phyloP scores from a whole-genome alignment of 768 basidiomycete species.

The Royoungia palumana region DNA sequence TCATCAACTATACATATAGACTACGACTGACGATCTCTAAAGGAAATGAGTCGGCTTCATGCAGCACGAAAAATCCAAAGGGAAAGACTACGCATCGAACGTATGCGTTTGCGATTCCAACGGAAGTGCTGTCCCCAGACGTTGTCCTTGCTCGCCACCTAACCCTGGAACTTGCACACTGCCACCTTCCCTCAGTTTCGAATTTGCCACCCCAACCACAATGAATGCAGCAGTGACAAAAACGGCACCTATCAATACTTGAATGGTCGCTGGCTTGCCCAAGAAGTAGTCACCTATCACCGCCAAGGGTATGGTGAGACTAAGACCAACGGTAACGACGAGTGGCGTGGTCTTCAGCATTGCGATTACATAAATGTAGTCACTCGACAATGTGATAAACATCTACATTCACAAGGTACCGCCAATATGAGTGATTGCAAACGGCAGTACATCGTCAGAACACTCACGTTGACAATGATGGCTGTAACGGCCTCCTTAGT shows the following conservation, averaged over 20 bases:
- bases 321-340: conserved; percentile 89
- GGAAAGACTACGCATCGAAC: not conserved
- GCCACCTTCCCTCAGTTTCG: conserved; percentile 37
- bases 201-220: conserved; percentile 60
- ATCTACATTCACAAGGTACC: conserved; percentile 46
- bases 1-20: no score
- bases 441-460: not conserved
- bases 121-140: conserved; percentile 6
- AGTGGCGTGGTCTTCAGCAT: conserved; percentile 97
- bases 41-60: no score
- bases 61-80: no score
- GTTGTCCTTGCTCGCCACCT: conserved; percentile 5
- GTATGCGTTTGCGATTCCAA: conserved; percentile 6
- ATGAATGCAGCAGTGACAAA: conserved; percentile 78
- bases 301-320: conserved; percentile 90
- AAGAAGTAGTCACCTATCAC: conserved; percentile 77
- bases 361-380: conserved; percentile 82
- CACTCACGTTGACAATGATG: conserved; percentile 54
- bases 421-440: not conserved
- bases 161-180: conserved; percentile 2
- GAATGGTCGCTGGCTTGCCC: conserved; percentile 49
- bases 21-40: no score
- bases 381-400: conserved; percentile 77
- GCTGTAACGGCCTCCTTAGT: conserved; percentile 46
- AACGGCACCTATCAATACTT: conserved; percentile 70